Conservation (phyloP, 2,329 filamentous ascomycete genomes). For the Phialemoniopsis sp. region DNA sequence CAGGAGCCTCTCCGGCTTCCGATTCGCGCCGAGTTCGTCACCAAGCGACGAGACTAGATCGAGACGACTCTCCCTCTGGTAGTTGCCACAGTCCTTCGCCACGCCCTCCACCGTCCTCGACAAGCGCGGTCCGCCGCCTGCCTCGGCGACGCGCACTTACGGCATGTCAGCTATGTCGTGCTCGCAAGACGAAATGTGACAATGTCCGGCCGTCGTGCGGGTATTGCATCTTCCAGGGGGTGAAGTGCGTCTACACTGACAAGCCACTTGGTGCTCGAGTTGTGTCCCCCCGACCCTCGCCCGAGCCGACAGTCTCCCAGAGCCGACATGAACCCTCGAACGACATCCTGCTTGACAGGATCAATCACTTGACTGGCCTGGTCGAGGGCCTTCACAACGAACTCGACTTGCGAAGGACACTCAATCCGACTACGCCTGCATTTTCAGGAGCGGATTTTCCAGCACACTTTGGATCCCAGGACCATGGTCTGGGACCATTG, state of each 20-base stretch:
- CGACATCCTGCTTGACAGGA: constrained; percentile 12
- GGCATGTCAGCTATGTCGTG: constrained; percentile 14
- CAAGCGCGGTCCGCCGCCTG: too few relatives aligned
- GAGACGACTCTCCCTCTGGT: too few relatives aligned
- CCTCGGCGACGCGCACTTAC: constrained; percentile 8
- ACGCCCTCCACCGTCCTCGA: too few relatives aligned
- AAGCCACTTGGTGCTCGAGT: not conserved
- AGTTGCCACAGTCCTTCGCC: too few relatives aligned
- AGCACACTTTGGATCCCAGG: too few relatives aligned
- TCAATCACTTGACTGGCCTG: constrained; percentile 2
- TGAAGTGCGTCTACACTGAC: not conserved
- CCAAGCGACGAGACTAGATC: too few relatives aligned
- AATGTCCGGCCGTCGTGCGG: constrained; percentile 15
- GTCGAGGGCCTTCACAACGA: not conserved
- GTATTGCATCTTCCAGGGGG: constrained; percentile 11
- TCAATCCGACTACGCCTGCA: too few relatives aligned
- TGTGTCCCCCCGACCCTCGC: not conserved
- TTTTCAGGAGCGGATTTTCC: too few relatives aligned
- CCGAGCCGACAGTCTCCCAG: constrained; percentile 4
- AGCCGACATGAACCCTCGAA: constrained; percentile 14
- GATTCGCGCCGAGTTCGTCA: too few relatives aligned
- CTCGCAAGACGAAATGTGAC: constrained; percentile 16
- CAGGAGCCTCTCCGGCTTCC: too few relatives aligned
- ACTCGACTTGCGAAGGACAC: not conserved
- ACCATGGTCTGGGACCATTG: too few relatives aligned